phyloP scores from a whole-genome alignment of 2,329 filamentous ascomycete species.

The Diaporthe sp. region DNA sequence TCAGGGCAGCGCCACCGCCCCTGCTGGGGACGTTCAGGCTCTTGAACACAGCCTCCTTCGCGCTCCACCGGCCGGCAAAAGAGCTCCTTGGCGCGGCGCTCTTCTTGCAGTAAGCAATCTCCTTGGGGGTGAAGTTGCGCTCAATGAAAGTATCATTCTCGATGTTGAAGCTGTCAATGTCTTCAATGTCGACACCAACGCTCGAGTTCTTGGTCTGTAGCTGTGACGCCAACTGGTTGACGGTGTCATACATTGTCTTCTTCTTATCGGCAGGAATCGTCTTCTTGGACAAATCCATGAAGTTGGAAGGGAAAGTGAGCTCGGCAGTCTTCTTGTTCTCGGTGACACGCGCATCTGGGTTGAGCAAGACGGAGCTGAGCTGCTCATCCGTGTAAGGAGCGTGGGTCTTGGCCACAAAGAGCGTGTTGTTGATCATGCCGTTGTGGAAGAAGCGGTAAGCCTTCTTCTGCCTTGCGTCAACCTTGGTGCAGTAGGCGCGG shows the following conservation, averaged over 20 bases:
- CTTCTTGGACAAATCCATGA: slow-evolving; percentile 75
- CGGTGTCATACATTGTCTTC: slow-evolving; percentile 79
- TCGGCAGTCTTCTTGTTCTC: slow-evolving; percentile 89
- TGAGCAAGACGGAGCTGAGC: slow-evolving; percentile 90
- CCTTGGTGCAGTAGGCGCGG: slow-evolving; percentile 86
- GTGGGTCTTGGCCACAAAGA: slow-evolving; percentile 96
- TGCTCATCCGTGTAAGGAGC: slow-evolving; percentile 91
- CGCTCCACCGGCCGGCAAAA: slow-evolving; percentile 95
- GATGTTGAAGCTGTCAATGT: slow-evolving; percentile 88
- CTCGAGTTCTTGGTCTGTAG: slow-evolving; percentile 77
- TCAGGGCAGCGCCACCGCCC: slow-evolving; percentile 90
- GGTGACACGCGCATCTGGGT: slow-evolving; percentile 89
- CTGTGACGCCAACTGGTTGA: slow-evolving; percentile 81
- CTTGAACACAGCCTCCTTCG: slow-evolving; percentile 99
- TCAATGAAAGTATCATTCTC: slow-evolving; percentile 94
- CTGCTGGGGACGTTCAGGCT: slow-evolving; percentile 88
- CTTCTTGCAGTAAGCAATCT: slow-evolving; percentile 89
- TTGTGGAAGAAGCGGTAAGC: slow-evolving; percentile 99
- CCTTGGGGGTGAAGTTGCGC: slow-evolving; percentile 90
- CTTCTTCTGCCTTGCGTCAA: slow-evolving; percentile 96
- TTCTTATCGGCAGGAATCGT: slow-evolving; percentile 59
- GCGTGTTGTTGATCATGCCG: slow-evolving; percentile 95
- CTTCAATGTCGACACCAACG: slow-evolving; percentile 95
- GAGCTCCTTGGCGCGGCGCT: slow-evolving; percentile 86
- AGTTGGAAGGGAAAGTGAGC: slow-evolving; percentile 79